Percentiles rank a stretch among this genome's conserved stretches.
Evolutionary conservation across 208 protist genomes (phyloP).

Genomic region (Trypanosoma rangeli): DNA sequence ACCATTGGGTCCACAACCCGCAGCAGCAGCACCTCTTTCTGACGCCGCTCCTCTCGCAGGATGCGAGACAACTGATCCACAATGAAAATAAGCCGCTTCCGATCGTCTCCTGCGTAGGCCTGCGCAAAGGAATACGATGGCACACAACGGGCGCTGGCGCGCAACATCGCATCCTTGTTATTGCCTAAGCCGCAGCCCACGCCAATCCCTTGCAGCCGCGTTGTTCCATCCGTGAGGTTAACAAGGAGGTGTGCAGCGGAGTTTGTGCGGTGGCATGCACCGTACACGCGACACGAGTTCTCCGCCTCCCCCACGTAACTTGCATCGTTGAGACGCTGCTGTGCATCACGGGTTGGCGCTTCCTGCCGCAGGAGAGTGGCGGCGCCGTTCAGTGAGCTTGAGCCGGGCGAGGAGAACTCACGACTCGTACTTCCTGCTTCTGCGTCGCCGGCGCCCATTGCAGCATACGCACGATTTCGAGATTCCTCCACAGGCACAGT

Average conservation of each 20-base stretch:
- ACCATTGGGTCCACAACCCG: slow-evolving; percentile 19
- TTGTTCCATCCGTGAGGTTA: slow-evolving; percentile 11
- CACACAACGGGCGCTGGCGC: not conserved
- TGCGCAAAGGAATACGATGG: slow-evolving; percentile 26
- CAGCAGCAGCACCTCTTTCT: slow-evolving; percentile 12
- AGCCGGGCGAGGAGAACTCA: not conserved
- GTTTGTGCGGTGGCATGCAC: not conserved
- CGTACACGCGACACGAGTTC: not conserved
- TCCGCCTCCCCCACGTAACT: not conserved
- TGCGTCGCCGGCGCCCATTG: not conserved
- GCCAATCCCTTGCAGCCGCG: not conserved
- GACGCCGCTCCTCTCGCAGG: slow-evolving; percentile 17
- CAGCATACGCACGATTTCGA: not conserved
- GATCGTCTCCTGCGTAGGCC: slow-evolving; percentile 22
- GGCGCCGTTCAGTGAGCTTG: not conserved
- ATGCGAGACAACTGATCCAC: slow-evolving; percentile 25
- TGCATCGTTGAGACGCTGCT: not conserved
- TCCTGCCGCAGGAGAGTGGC: not conserved
- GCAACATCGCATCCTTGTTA: not conserved
- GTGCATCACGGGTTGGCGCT: slow-evolving; percentile 1
- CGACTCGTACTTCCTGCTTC: not conserved
- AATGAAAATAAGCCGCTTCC: slow-evolving; percentile 26
- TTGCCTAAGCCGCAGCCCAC: not conserved
- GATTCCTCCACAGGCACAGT: not conserved
- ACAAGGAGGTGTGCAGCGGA: slow-evolving; percentile 9